A percentile compares a stretch with the other conserved stretches of the same genome.
phyloP scores from a whole-genome alignment of 2,329 filamentous ascomycete species.

The Penicillium sp. region DNA sequence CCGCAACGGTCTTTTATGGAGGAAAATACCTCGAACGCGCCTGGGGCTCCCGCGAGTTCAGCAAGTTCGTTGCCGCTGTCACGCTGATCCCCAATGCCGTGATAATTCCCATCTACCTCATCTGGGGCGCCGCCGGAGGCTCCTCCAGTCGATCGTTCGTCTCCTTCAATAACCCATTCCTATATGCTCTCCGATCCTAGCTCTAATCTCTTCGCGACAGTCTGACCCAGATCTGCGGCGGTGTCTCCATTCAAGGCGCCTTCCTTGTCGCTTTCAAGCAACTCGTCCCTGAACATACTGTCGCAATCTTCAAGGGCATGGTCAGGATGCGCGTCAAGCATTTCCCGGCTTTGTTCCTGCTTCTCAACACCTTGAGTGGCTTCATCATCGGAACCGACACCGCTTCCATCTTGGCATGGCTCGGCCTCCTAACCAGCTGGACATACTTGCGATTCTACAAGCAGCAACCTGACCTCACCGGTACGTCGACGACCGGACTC shows the following conservation, averaged over 20 bases:
- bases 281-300: slow-evolving; percentile 94
- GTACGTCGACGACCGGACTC: slow-evolving; percentile 56
- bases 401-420: slow-evolving; percentile 76
- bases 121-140: slow-evolving; percentile 70
- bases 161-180: background rate
- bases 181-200: background rate
- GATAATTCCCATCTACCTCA: slow-evolving; percentile 72
- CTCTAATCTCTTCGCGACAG: slow-evolving; percentile 50
- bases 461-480: slow-evolving; percentile 58
- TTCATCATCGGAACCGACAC: slow-evolving; percentile 71
- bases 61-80: slow-evolving; percentile 81
- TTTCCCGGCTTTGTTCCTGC: slow-evolving; percentile 74
- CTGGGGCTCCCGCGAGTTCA: slow-evolving; percentile 90
- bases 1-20: slow-evolving; percentile 82
- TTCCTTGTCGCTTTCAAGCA: slow-evolving; percentile 98
- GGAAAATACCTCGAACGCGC: slow-evolving; percentile 94
- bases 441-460: slow-evolving; percentile 97
- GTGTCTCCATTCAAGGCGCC: slow-evolving; percentile 84
- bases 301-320: slow-evolving; percentile 86
- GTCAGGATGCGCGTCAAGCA: slow-evolving; percentile 86
- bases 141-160: slow-evolving; percentile 43
- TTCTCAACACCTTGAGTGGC: slow-evolving; percentile 71
- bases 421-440: slow-evolving; percentile 87
- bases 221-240: slow-evolving; percentile 81
- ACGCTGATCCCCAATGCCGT: slow-evolving; percentile 79